These are phyloP conservation scores for Pontederia paniculata DNA, from an alignment of 176 grass and related monocot species.

Conservation along the genomic window DNA sequence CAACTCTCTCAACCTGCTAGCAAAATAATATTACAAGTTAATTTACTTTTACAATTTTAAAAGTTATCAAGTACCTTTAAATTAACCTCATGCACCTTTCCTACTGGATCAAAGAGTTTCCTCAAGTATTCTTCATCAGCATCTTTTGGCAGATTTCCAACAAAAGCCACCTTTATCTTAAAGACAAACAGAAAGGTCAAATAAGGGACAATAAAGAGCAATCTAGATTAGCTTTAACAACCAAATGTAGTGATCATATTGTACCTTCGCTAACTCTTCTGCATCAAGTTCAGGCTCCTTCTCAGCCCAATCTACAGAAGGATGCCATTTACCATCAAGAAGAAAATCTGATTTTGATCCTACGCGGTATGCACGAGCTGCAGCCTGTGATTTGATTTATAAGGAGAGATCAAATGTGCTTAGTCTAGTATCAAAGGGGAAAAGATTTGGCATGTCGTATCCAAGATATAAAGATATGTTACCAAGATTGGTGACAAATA, in stretches of 20 bases:
- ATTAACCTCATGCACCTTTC: slow-evolving; percentile 39
- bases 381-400: slow-evolving; percentile 54
- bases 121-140: slow-evolving; percentile 46
- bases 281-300: slow-evolving; percentile 48
- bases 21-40: neutral
- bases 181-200: neutral
- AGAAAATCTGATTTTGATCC: slow-evolving; percentile 67
- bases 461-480: too few relatives aligned
- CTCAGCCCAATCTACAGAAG: slow-evolving; percentile 70
- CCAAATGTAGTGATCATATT: slow-evolving; percentile 16
- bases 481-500: too few relatives aligned
- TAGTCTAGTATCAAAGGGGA: slow-evolving; percentile 4
- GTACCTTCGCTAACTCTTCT: slow-evolving; percentile 62
- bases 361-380: slow-evolving; percentile 47
- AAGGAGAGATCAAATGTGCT: slow-evolving; percentile 9
- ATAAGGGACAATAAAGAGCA: too few relatives aligned
- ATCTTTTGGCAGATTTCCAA: slow-evolving; percentile 70
- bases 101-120: slow-evolving; percentile 59
- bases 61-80: neutral
- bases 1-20: slow-evolving; percentile 48
- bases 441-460: slow-evolving; percentile 23
- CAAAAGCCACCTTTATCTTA: slow-evolving; percentile 61
- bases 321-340: slow-evolving; percentile 62
- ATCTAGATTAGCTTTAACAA: slow-evolving; percentile 1
- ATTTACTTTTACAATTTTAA: neutral